A percentile compares a stretch with the other conserved stretches of the same genome.
Evolutionary conservation across 2,329 filamentous ascomycete species (phyloP).

Genomic region (Conoideocrella luteorostrata): DNA sequence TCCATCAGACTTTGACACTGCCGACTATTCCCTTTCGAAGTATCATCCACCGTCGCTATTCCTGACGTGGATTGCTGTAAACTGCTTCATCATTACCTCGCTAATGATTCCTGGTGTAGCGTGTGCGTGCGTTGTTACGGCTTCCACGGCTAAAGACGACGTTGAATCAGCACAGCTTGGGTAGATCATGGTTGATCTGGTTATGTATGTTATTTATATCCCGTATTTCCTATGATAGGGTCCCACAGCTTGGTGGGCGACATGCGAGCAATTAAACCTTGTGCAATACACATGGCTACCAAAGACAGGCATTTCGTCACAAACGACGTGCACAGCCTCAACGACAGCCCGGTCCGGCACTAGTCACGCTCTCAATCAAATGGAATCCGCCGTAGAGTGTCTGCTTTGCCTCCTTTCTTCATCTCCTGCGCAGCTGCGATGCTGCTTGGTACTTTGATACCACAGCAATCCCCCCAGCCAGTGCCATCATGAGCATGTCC

Average conservation of each 20-base stretch:
- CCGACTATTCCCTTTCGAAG: too few relatives aligned
- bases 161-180: background rate
- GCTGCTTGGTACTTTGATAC: conserved; percentile 93
- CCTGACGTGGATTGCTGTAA: too few relatives aligned
- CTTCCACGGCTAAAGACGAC: too few relatives aligned
- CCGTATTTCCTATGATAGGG: too few relatives aligned
- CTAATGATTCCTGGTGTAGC: background rate
- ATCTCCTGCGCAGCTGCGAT: conserved; percentile 85
- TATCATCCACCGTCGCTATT: too few relatives aligned
- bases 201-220: too few relatives aligned
- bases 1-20: too few relatives aligned
- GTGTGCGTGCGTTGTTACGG: conserved; percentile 1
- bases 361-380: conserved; percentile 57
- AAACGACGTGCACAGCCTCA: background rate
- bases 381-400: conserved; percentile 65
- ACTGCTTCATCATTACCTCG: too few relatives aligned
- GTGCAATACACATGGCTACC: too few relatives aligned
- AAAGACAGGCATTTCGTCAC: background rate
- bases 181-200: too few relatives aligned
- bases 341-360: background rate
- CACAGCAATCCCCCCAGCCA: conserved; percentile 93
- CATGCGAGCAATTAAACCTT: too few relatives aligned
- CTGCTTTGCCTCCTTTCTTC: conserved; percentile 61
- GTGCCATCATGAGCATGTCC: conserved; percentile 58
- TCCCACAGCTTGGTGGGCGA: background rate